Percentiles rank a stretch among this genome's conserved stretches.
These are phyloP conservation scores for Trametes coccinea DNA, from an alignment of 768 basidiomycete genomes.

Conservation along the genomic window DNA sequence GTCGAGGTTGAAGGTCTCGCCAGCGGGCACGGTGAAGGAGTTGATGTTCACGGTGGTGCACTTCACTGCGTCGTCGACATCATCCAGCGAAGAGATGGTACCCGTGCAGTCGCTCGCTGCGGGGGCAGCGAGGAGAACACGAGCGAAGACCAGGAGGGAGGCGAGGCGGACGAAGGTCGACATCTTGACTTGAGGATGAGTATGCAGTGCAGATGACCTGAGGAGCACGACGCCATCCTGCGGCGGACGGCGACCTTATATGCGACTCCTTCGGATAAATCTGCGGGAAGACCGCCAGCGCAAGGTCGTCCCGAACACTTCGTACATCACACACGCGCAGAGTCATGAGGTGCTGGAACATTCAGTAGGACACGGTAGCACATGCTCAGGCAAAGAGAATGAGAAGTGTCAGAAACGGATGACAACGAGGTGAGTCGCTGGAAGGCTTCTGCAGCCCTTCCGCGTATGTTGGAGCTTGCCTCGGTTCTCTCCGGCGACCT, in stretches of 20 bases:
- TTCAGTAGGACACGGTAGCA: slow-evolving; percentile 6
- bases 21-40: slow-evolving; percentile 56
- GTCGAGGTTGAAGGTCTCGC: slow-evolving; percentile 48
- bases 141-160: slow-evolving; percentile 14
- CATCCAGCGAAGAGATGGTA: slow-evolving; percentile 53
- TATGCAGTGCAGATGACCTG: neutral
- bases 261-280: slow-evolving; percentile 10
- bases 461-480: neutral
- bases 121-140: slow-evolving; percentile 4
- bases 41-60: slow-evolving; percentile 62
- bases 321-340: slow-evolving; percentile 3
- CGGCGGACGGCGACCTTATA: neutral
- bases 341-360: slow-evolving; percentile 16
- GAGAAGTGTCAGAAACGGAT: neutral
- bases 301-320: neutral
- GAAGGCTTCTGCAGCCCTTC: neutral
- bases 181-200: neutral
- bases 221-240: neutral
- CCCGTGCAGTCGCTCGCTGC: slow-evolving; percentile 41
- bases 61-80: slow-evolving; percentile 50
- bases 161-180: slow-evolving; percentile 18
- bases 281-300: neutral
- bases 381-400: slow-evolving; percentile 10
- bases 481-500: neutral
- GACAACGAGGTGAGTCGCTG: neutral